Evolutionary conservation across 202 grass and related monocot genomes (phyloP).

Genomic region (Hordeum pubiflorum): DNA sequence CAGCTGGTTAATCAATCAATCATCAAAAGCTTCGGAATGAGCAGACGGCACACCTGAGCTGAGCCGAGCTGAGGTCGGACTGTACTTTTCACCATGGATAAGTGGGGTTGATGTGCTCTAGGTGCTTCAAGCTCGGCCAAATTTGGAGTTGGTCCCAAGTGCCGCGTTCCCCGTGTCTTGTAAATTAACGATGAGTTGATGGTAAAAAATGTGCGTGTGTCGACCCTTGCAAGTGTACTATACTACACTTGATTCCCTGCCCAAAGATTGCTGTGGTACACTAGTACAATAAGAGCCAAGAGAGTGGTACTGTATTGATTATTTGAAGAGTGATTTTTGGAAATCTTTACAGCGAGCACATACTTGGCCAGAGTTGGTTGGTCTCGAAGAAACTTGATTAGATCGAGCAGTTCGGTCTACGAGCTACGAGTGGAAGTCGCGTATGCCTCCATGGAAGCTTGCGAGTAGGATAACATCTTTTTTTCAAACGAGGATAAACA

Average conservation of each 20-base stretch:
- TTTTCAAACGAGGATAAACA: too few species aligned
- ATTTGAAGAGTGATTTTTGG: not conserved
- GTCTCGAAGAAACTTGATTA: not conserved
- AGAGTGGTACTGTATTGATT: not conserved
- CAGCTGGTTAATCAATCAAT: not conserved
- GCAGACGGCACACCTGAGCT: not conserved
- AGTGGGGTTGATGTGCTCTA: not conserved
- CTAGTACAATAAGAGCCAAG: not conserved
- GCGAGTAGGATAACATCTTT: too few species aligned
- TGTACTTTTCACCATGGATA: not conserved
- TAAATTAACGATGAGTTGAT: not conserved
- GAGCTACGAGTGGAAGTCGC: too few species aligned
- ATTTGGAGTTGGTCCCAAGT: not conserved
- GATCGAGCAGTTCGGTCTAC: not conserved
- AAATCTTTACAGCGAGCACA: not conserved
- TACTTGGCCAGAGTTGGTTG: not conserved
- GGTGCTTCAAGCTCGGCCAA: not conserved
- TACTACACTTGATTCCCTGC: not conserved
- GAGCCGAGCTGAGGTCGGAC: too few species aligned
- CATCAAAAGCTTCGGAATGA: conserved; percentile 7
- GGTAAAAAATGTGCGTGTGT: not conserved
- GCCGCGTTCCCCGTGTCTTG: not conserved
- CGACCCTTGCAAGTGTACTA: not conserved
- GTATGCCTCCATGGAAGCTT: too few species aligned
- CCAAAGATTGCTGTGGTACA: not conserved